Conservation (phyloP, 768 basidiomycete species). For the Rhodosporidiobolus odoratus region DNA sequence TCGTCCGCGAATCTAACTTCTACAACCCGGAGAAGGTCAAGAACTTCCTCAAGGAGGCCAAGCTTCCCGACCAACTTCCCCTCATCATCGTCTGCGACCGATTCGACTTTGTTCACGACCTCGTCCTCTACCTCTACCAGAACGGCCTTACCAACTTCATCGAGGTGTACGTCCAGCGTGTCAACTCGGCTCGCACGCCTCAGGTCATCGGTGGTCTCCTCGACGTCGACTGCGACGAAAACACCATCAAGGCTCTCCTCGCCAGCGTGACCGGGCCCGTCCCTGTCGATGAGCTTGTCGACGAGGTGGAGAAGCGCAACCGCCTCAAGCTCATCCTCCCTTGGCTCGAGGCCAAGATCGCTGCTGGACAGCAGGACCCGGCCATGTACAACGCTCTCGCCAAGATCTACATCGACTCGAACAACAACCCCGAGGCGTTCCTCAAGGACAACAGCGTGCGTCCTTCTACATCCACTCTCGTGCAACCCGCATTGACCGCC, state of each 20-base stretch:
- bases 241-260: conserved; percentile 87
- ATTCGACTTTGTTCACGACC: conserved; percentile 98
- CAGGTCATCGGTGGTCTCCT: conserved; percentile 94
- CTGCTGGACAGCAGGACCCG: conserved; percentile 87
- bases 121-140: conserved; percentile 97
- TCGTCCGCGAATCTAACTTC: conserved; percentile 91
- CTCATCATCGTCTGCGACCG: conserved; percentile 99
- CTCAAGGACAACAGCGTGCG: conserved; percentile 96
- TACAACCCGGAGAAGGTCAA: conserved; percentile 99
- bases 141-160: conserved; percentile 94
- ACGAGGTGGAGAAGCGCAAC: conserved; percentile 94
- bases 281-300: conserved; percentile 94
- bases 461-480: conserved; percentile 18
- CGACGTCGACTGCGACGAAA: conserved; percentile 97
- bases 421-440: conserved; percentile 96
- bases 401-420: conserved; percentile 98
- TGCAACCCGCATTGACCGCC: conserved; percentile 6
- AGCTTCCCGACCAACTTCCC: conserved; percentile 89
- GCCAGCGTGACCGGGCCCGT: conserved; percentile 93
- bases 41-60: conserved; percentile 99
- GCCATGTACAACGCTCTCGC: conserved; percentile 95
- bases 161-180: conserved; percentile 98
- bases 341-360: conserved; percentile 90
- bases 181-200: conserved; percentile 93
- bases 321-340: conserved; percentile 93